Percentiles rank a stretch among this genome's conserved stretches.
Evolutionary conservation across 2,329 filamentous ascomycete species (phyloP).

Genomic region (Ciborinia camelliae): DNA sequence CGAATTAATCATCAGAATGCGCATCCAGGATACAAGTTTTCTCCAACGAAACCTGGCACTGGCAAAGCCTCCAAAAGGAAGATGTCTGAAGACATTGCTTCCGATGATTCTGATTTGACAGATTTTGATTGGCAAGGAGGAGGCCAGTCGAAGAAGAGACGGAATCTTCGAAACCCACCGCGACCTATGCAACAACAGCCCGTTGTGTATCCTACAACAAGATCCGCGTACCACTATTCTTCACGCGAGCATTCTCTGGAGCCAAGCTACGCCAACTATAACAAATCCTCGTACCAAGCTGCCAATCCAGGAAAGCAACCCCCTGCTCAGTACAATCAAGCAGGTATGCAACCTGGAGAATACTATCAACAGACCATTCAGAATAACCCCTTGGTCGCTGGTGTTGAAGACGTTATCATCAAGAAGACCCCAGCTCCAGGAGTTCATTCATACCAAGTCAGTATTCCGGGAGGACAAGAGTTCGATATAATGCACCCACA

Average conservation of each 20-base stretch:
- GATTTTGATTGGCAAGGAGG: slow-evolving; percentile 43
- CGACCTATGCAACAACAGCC: slow-evolving; percentile 26
- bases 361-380: slow-evolving; percentile 46
- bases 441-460: slow-evolving; percentile 37
- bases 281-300: slow-evolving; percentile 49
- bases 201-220: slow-evolving; percentile 32
- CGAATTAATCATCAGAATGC: slow-evolving; percentile 79
- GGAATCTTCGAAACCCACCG: slow-evolving; percentile 22
- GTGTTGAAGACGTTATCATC: slow-evolving; percentile 44
- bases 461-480: slow-evolving; percentile 39
- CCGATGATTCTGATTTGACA: slow-evolving; percentile 45
- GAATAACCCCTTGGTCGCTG: slow-evolving; percentile 24
- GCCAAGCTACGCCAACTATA: slow-evolving; percentile 34
- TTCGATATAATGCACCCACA: slow-evolving; percentile 33
- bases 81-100: slow-evolving; percentile 39
- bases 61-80: slow-evolving; percentile 50
- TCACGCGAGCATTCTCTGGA: slow-evolving; percentile 35
- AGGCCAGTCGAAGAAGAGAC: slow-evolving; percentile 28
- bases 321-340: slow-evolving; percentile 45
- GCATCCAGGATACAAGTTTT: slow-evolving; percentile 92
- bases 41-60: slow-evolving; percentile 64
- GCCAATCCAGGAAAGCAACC: slow-evolving; percentile 49
- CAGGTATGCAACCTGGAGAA: slow-evolving; percentile 44
- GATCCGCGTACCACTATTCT: slow-evolving; percentile 34
- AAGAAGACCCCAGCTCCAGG: slow-evolving; percentile 40